Evolutionary conservation across 2,329 filamentous ascomycete genomes (phyloP), one percentile per base, ranked within the genome.

Genomic region (Leptographium lundbergii): DNA sequence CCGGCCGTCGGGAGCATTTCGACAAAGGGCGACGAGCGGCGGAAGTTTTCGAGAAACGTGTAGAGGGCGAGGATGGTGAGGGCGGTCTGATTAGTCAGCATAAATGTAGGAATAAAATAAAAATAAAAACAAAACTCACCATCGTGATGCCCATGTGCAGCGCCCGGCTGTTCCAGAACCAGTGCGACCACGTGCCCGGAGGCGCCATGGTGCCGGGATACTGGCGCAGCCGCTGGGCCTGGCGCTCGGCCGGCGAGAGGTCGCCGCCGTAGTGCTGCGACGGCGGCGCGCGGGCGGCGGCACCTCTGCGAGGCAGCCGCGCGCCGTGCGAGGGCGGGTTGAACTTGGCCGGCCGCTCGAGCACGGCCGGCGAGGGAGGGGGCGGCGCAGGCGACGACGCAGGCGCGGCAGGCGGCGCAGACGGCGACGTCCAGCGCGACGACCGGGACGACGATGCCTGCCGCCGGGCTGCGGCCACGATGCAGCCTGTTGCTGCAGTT

Each of bases 141-240:
- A 96, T 78, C 2, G 89, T 88, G 69, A 99, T 91, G 71, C 81
- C 87, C 32, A 89, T 72, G 72, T 99, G 92, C 59, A 97, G 81
- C 59, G 75, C 74, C 61, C 81, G 81, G 70, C 83, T 92, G 65
- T 89, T 85, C 69, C 95, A 77, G 71, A 97, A 91, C 82, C 87
- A 91, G 71, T 92, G 81, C 73, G 88, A 80, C 72, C 89, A 90
- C 0, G 87, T 89, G 6, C 90, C 89, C 68, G 87, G 78, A 0
- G 91, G 85, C 54, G 92, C 88, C 79, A 95, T 91, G 80, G 95
- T 85, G 66, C 91, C 86, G 1, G 94, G 94, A 70, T 97, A 97
- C 63, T 87, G 77, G 71, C 82, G 87, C 63, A 73, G 81, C 64
- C 77, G 79, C 75, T 89, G 89, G 61, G 79, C 80, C 62, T 80